Percentiles rank a stretch among this genome's conserved stretches.
These are phyloP conservation scores for Alternaria ventricosa DNA, from an alignment of 2,329 filamentous ascomycete genomes.

Conservation along the genomic window DNA sequence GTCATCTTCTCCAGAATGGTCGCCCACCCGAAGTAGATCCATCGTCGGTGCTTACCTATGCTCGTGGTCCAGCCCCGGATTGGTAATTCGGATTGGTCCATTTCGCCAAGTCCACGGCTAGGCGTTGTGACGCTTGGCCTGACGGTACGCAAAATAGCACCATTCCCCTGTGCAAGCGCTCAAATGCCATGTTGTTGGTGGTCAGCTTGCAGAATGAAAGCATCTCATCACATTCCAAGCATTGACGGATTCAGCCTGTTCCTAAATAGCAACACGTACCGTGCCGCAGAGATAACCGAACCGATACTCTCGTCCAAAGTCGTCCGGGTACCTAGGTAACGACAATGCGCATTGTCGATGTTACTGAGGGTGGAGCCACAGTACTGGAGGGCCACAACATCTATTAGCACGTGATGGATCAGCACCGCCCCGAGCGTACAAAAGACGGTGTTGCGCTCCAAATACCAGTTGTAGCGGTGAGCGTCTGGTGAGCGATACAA, in stretches of 20 bases:
- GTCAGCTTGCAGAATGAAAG: background rate
- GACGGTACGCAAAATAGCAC: background rate
- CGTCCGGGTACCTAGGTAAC: background rate
- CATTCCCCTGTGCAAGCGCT: background rate
- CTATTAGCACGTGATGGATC: background rate
- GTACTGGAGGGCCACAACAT: background rate
- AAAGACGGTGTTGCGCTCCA: background rate
- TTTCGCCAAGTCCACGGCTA: background rate
- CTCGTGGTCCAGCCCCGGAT: background rate
- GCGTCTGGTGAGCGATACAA: background rate
- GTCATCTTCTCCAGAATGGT: background rate
- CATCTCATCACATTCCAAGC: background rate
- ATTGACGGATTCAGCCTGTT: background rate
- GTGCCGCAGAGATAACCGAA: background rate
- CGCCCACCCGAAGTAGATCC: background rate
- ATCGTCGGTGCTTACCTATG: background rate
- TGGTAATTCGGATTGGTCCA: background rate
- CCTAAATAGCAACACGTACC: background rate
- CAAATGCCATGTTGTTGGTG: background rate
- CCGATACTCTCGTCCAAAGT: background rate
- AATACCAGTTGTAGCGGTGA: background rate
- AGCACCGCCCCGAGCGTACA: background rate
- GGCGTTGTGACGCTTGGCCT: background rate
- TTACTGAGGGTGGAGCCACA: background rate
- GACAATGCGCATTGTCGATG: background rate